phyloP scores from a whole-genome alignment of 768 basidiomycete species.

The Lactarius deliciosus region DNA sequence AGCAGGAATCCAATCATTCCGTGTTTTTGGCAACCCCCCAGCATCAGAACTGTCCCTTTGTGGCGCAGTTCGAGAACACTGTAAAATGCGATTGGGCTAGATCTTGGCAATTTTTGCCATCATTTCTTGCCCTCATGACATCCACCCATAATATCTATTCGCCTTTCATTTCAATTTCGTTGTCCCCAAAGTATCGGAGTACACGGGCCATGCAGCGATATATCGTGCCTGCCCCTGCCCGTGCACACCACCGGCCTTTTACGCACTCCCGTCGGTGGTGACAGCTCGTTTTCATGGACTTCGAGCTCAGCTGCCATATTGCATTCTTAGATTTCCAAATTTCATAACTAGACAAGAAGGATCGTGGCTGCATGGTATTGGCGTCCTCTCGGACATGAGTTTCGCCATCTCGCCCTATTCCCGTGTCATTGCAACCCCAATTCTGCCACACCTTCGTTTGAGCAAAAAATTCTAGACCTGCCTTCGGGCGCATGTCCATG shows the following conservation, averaged over 20 bases:
- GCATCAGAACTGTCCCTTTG: neutral
- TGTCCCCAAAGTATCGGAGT: neutral
- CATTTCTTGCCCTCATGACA: neutral
- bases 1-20: constrained; percentile 8
- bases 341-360: neutral
- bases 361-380: constrained; percentile 18
- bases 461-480: constrained; percentile 18
- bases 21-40: neutral
- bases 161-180: constrained; percentile 9
- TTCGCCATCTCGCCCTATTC: neutral
- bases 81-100: neutral
- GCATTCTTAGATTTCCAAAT: neutral
- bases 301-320: constrained; percentile 22
- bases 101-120: neutral
- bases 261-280: neutral
- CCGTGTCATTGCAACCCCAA: constrained; percentile 20
- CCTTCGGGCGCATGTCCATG: constrained; percentile 8
- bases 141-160: neutral
- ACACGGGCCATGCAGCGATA: neutral
- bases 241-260: neutral
- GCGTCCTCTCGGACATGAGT: neutral
- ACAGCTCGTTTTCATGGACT: neutral
- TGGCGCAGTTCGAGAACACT: neutral
- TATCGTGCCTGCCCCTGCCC: neutral
- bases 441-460: constrained; percentile 12